phyloP scores from a whole-genome alignment of 2,329 filamentous ascomycete species.

The Chaetoscypha palmicola region DNA sequence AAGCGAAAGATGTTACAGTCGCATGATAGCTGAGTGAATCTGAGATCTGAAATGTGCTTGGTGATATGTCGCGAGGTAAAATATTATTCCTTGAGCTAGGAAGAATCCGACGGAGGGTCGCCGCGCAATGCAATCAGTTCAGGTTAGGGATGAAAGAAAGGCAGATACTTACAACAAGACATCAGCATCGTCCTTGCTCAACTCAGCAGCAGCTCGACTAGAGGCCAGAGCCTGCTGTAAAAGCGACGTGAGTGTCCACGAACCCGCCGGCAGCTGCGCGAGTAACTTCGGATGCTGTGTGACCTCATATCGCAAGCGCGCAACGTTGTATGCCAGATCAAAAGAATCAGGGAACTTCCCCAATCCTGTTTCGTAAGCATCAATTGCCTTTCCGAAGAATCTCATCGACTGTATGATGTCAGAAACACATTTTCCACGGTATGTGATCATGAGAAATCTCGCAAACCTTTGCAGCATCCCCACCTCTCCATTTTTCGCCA shows the following conservation, averaged over 20 bases:
- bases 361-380: constrained; percentile 58
- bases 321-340: constrained; percentile 70
- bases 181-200: constrained; percentile 59
- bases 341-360: constrained; percentile 53
- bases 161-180: constrained; percentile 47
- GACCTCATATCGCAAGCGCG: constrained; percentile 62
- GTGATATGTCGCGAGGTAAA: no score
- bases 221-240: constrained; percentile 55
- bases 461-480: constrained; percentile 54
- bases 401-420: constrained; percentile 30
- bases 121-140: no score
- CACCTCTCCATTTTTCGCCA: constrained; percentile 67
- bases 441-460: neutral
- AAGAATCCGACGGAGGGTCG: no score
- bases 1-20: no score
- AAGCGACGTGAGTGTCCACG: constrained; percentile 37
- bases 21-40: no score
- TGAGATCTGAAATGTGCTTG: no score
- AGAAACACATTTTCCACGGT: constrained; percentile 9
- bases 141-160: constrained; percentile 1
- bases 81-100: no score
- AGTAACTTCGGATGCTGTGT: constrained; percentile 58
- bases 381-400: constrained; percentile 57
- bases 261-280: constrained; percentile 47
- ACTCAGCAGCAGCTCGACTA: constrained; percentile 52